A percentile compares a stretch with the other conserved stretches of the same genome.
Evolutionary conservation across 2,329 filamentous ascomycete species (phyloP).

Genomic region (Fonsecaea pugnacius): DNA sequence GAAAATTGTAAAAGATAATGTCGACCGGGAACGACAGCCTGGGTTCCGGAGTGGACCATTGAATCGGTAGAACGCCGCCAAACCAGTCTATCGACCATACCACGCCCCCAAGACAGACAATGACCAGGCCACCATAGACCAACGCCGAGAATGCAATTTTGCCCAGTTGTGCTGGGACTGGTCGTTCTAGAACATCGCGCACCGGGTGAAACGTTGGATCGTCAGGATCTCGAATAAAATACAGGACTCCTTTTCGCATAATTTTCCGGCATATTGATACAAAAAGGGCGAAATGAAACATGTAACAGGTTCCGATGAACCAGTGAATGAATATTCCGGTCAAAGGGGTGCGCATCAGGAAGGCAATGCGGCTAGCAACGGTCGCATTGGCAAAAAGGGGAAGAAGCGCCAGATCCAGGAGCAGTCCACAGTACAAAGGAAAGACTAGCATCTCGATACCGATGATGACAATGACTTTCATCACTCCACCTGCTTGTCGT

Average conservation of each 20-base stretch:
- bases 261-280: conserved; percentile 99
- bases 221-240: conserved; percentile 97
- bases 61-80: conserved; percentile 81
- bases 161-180: conserved; percentile 85
- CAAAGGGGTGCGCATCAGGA: conserved; percentile 76
- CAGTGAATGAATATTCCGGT: conserved; percentile 97
- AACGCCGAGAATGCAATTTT: conserved; percentile 97
- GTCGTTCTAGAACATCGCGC: conserved; percentile 91
- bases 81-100: conserved; percentile 66
- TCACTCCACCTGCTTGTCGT: conserved; percentile 90
- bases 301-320: conserved; percentile 98
- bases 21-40: conserved; percentile 94
- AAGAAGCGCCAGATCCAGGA: conserved; percentile 85
- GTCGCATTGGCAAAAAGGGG: conserved; percentile 85
- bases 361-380: conserved; percentile 74
- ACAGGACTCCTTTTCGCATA: conserved; percentile 90
- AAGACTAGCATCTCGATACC: conserved; percentile 99
- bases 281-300: conserved; percentile 99
- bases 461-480: conserved; percentile 98
- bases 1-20: conserved; percentile 92
- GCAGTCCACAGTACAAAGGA: conserved; percentile 88
- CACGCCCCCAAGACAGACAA: conserved; percentile 90
- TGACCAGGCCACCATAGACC: conserved; percentile 90
- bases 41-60: conserved; percentile 90
- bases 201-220: conserved; percentile 98